Evolutionary conservation across 2,329 filamentous ascomycete species (phyloP), one percentile per base, ranked within the genome.

Genomic region (Trichoderma arundinaceum): DNA sequence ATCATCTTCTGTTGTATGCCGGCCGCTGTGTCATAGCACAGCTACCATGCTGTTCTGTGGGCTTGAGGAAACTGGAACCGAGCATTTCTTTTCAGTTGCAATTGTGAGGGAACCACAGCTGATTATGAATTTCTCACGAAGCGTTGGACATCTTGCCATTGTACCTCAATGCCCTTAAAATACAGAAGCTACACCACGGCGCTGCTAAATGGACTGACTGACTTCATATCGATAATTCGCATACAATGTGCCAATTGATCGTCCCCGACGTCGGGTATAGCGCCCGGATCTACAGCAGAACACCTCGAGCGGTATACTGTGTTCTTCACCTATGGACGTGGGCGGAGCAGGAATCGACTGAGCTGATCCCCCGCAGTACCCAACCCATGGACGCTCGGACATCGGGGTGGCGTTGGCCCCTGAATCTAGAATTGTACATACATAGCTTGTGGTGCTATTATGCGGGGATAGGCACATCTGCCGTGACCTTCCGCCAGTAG

Each of bases 211-310:
- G 22, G 22, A 28, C 22, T 28, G 22, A 28, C 22, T 28, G 22
- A 28, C 22, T 28, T 28, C 4, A 4, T 28, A 48, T 49, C 0
- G 1, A 44, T 10, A 9, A 9, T 17, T 19, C 7, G n/a, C 10
- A 9, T n/a, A 17, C 43, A 9, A 44, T 28, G 22, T 28, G 22
- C 22, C 22, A 28, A 28, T 28, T 28, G 22, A 28, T 28, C 22
- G 4, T 28, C 22, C 22, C 4, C 22, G 22, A 28, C 2, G 22
- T 28, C 51, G 56, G 56, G 10, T 38, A 59, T 59, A 43, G 33
- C 56, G 43, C 19, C 43, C 56, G 56, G 56, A 59, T 59, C 56
- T 46, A 35, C 56, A 39, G 7, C 33, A 39, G 12, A 48, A 32
- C 22, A 4, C 22, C 22, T 28, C 4, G 22, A 28, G 22, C 22